Conservation (phyloP, 1,284 basidiomycete genomes). For the Coniophora puteana region DNA sequence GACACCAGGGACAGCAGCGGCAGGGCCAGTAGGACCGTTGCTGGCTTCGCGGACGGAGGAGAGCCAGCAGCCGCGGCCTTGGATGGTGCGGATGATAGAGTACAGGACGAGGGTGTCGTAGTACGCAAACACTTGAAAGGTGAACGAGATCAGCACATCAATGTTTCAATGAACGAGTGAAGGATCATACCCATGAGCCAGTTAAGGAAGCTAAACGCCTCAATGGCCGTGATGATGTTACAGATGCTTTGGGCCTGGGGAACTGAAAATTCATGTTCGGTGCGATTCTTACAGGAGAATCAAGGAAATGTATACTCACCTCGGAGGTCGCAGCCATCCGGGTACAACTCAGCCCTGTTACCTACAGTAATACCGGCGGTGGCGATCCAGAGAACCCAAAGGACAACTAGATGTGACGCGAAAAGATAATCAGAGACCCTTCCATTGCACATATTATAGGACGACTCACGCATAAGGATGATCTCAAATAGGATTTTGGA, state of each 20-base stretch:
- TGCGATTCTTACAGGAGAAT: background rate
- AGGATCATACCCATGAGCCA: conserved; percentile 20
- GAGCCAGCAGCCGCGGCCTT: conserved; percentile 20
- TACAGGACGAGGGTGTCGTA: conserved; percentile 17
- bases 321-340: conserved; percentile 20
- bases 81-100: conserved; percentile 18
- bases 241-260: conserved; percentile 10
- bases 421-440: background rate
- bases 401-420: no score
- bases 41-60: conserved; percentile 19
- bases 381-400: conserved; percentile 21
- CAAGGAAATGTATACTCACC: conserved; percentile 4
- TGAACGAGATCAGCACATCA: background rate
- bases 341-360: conserved; percentile 8
- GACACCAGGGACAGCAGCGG: background rate
- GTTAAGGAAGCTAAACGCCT: conserved; percentile 17
- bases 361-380: conserved; percentile 11
- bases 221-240: conserved; percentile 14
- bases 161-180: background rate
- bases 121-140: conserved; percentile 21
- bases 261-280: conserved; percentile 8
- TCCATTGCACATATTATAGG: background rate
- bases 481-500: conserved; percentile 21
- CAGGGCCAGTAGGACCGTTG: no score
- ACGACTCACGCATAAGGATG: conserved; percentile 17